Conservation (phyloP, 1,284 basidiomycete genomes). For the Irpex rosettiformis region DNA sequence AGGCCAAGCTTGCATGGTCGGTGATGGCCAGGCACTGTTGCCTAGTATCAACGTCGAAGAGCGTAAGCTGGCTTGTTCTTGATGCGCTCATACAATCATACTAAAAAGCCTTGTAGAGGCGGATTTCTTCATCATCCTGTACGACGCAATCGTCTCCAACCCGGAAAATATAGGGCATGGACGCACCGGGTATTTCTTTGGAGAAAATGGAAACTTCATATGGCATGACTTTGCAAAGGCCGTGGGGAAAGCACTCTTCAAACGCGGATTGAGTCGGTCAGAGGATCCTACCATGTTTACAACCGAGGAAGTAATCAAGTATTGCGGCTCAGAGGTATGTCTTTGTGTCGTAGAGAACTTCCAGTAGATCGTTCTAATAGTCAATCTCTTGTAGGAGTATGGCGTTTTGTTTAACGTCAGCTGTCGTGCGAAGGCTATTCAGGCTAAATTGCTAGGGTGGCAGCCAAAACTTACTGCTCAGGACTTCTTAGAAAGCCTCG, state of each 20-base stretch:
- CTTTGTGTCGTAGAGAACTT: background rate
- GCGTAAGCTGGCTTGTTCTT: constrained; percentile 13
- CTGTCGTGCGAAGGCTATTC: constrained; percentile 32
- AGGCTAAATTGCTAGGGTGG: constrained; percentile 35
- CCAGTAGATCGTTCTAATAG: background rate
- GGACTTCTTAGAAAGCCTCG: constrained; percentile 27
- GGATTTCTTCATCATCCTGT: constrained; percentile 19
- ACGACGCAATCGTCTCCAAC: constrained; percentile 16
- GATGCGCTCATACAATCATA: background rate
- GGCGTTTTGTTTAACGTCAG: constrained; percentile 28
- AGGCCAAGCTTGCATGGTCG: constrained; percentile 31
- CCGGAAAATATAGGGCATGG: constrained; percentile 28
- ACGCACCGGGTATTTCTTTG: constrained; percentile 43
- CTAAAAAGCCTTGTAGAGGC: constrained; percentile 11
- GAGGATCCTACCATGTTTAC: constrained; percentile 27
- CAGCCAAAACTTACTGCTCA: constrained; percentile 21
- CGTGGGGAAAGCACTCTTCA: constrained; percentile 24
- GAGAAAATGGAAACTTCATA: constrained; percentile 40
- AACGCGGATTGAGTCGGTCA: constrained; percentile 21
- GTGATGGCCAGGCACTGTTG: constrained; percentile 26
- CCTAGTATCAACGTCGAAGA: constrained; percentile 27
- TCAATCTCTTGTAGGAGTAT: background rate
- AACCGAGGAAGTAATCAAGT: constrained; percentile 27
- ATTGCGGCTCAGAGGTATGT: constrained; percentile 8
- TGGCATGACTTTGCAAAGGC: constrained; percentile 33